Base-by-base conservation (phyloP, 2,329 filamentous ascomycete species). In the Didymella lethalis region DNA sequence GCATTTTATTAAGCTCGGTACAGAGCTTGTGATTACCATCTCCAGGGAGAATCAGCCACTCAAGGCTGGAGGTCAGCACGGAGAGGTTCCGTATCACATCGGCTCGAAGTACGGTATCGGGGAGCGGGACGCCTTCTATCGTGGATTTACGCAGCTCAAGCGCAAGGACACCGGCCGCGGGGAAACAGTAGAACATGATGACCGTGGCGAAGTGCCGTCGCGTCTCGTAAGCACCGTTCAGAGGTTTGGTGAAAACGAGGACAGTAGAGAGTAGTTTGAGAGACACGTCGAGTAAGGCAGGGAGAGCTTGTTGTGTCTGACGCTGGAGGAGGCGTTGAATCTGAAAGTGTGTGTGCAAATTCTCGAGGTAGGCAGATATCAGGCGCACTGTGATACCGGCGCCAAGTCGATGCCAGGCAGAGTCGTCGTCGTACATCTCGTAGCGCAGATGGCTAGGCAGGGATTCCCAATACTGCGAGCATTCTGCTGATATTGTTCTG, bases 21-120 rank as follows among this genome's bases (percentile, higher is more conserved):
- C 74, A 77, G 16, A 77, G 68, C 50, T 68, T 72, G 59, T 75
- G 70, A 46, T 77, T 76, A 4, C 73, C 74, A 45, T 76, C 73
- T 18, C 70, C 69, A 2, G 73, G 73, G 7, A 74, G 57, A 7
- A 75, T 66, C 1, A 73, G 67, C 72, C 73, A 75, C 28, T 77
- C 74, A 5, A 77, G 59, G 40, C 71, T 74, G 1, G 73, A 74
- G 4, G 73, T 76, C 8, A 77, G 54, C 2, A 77, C 72, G 1
- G 74, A 76, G 14, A 77, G 64, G 31, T 75, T 76, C 5, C 74
- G 72, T 26, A 77, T 77, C 2, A 76, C 56, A 36, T 76, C 73
- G n/a, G 74, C 72, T 34, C 74, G 69, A 7, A 68, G 69, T 2
- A 77, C 66, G 1, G 70, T 70, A 34, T 58, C 63, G 2, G 73